These are phyloP conservation scores for Lichtheimia corymbifera DNA, from an alignment of 371 early-diverging fungal species.

Conservation along the genomic window DNA sequence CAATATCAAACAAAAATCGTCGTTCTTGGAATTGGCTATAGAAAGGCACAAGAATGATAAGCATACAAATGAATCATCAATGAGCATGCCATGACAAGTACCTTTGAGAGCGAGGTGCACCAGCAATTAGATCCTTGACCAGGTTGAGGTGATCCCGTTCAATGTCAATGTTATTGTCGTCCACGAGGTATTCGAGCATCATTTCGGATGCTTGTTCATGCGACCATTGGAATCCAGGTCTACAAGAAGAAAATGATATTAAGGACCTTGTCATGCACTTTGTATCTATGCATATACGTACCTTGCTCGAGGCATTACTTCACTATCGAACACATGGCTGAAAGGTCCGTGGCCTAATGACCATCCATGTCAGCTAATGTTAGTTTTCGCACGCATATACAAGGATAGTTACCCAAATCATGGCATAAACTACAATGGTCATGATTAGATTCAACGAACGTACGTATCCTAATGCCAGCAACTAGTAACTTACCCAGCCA, in stretches of 20 bases:
- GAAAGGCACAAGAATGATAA: background rate
- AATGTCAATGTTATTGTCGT: conserved; percentile 79
- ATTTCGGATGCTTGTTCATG: conserved; percentile 88
- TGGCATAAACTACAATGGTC: conserved; percentile 69
- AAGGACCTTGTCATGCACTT: background rate
- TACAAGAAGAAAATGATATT: conserved; percentile 1
- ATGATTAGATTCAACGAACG: background rate
- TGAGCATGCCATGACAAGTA: background rate
- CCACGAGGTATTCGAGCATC: conserved; percentile 87
- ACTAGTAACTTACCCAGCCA: conserved; percentile 77
- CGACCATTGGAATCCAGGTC: conserved; percentile 77
- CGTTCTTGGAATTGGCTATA: conserved; percentile 39
- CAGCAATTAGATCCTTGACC: conserved; percentile 86
- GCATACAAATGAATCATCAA: too few species aligned
- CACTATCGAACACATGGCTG: conserved; percentile 92
- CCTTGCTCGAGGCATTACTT: conserved; percentile 74
- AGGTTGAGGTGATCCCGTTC: conserved; percentile 69
- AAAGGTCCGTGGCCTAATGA: conserved; percentile 87
- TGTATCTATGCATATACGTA: conserved; percentile 11
- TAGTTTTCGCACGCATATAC: background rate
- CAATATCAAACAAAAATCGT: conserved; percentile 91
- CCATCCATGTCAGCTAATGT: background rate
- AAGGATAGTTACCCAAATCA: conserved; percentile 74
- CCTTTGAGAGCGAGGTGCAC: conserved; percentile 54
- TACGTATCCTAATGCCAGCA: background rate